These are phyloP conservation scores for Fusarium penzigii DNA, from an alignment of 2,329 filamentous ascomycete species.

Conservation along the genomic window DNA sequence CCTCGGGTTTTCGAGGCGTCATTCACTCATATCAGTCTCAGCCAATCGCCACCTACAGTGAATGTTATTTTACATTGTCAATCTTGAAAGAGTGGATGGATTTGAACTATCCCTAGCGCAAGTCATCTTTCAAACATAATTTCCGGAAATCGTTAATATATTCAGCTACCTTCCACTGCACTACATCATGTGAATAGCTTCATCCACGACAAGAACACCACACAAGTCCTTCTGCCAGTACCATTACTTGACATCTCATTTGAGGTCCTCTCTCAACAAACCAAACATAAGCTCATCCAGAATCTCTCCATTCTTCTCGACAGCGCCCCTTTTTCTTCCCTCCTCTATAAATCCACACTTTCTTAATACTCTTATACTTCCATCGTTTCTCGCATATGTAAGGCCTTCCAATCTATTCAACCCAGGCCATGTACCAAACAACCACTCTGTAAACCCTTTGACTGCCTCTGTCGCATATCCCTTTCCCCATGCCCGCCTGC, in stretches of 20 bases:
- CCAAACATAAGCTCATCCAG: constrained; percentile 41
- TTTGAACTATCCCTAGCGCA: no score
- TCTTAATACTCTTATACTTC: constrained; percentile 43
- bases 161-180: not conserved
- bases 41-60: not conserved
- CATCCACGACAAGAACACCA: not conserved
- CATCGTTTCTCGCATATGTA: constrained; percentile 41
- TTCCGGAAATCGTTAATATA: no score
- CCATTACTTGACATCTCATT: not conserved
- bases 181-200: not conserved
- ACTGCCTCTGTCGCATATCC: constrained; percentile 46
- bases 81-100: not conserved
- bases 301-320: constrained; percentile 43
- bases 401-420: constrained; percentile 44
- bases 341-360: constrained; percentile 47
- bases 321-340: constrained; percentile 42
- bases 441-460: constrained; percentile 42
- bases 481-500: constrained; percentile 44
- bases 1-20: constrained; percentile 7
- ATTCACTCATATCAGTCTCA: constrained; percentile 1
- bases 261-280: constrained; percentile 33
- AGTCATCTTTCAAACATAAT: no score
- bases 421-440: constrained; percentile 43
- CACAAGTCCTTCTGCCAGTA: not conserved
- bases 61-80: not conserved